Evolutionary conservation across 495 filamentous ascomycete species (phyloP).

Genomic region (Penicillium salamii): DNA sequence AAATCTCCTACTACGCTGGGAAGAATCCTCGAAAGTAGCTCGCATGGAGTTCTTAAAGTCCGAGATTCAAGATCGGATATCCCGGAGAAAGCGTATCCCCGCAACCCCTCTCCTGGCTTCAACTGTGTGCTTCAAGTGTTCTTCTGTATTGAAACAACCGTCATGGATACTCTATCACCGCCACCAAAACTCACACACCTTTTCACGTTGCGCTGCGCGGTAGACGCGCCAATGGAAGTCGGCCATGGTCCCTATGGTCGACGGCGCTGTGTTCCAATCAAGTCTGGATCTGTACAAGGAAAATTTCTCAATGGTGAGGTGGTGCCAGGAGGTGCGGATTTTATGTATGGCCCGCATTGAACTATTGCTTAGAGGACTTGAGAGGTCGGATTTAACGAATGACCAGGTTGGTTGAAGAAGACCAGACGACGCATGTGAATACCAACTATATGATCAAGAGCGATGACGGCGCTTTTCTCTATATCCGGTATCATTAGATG

Average conservation of each 20-base stretch:
- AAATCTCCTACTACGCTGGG: too few species aligned
- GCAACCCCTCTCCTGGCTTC: neutral
- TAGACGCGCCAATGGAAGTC: slow-evolving; percentile 29
- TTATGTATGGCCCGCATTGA: too few species aligned
- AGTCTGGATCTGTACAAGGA: slow-evolving; percentile 20
- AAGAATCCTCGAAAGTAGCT: too few species aligned
- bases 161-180: slow-evolving; percentile 23
- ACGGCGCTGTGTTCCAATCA: slow-evolving; percentile 30
- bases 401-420: slow-evolving; percentile 25
- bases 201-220: slow-evolving; percentile 28
- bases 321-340: slow-evolving; percentile 30
- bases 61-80: neutral
- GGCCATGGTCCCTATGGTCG: slow-evolving; percentile 29
- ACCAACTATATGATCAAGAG: slow-evolving; percentile 31
- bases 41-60: neutral
- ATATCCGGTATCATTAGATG: slow-evolving; percentile 29
- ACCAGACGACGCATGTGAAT: slow-evolving; percentile 30
- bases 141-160: neutral
- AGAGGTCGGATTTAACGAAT: neutral
- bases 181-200: slow-evolving; percentile 28
- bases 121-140: neutral
- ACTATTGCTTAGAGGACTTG: too few species aligned
- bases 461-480: slow-evolving; percentile 27
- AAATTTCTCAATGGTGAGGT: slow-evolving; percentile 27
- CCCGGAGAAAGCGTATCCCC: neutral